These are phyloP conservation scores for Hypoxylon subgilvum DNA, from an alignment of 495 filamentous ascomycete genomes.

Conservation along the genomic window DNA sequence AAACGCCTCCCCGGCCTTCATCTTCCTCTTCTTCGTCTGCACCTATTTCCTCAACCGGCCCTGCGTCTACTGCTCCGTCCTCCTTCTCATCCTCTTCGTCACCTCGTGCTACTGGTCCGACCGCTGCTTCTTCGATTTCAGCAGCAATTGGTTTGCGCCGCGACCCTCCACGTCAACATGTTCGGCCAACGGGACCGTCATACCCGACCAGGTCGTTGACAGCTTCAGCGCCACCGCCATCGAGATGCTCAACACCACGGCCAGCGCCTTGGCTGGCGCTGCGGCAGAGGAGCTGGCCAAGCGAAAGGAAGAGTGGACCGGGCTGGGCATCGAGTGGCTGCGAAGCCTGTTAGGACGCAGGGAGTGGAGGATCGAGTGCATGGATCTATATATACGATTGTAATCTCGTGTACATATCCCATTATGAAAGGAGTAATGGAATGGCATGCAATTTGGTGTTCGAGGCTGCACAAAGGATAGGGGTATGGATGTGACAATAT, in stretches of 20 bases:
- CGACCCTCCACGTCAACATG: conserved; percentile 43
- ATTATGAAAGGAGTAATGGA: neutral
- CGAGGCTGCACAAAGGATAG: conserved; percentile 15
- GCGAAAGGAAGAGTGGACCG: conserved; percentile 71
- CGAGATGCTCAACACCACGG: conserved; percentile 72
- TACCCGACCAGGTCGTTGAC: conserved; percentile 47
- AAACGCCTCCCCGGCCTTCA: conserved; percentile 82
- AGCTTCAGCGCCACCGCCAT: conserved; percentile 54
- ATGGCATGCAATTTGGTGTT: neutral
- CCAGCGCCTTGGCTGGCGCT: conserved; percentile 67
- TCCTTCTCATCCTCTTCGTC: conserved; percentile 85
- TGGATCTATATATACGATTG: conserved; percentile 79
- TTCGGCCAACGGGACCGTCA: conserved; percentile 41
- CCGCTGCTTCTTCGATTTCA: conserved; percentile 84
- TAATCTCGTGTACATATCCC: conserved; percentile 39
- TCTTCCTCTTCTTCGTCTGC: conserved; percentile 86
- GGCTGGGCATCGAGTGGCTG: conserved; percentile 82
- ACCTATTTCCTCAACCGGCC: conserved; percentile 90
- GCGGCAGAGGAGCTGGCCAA: conserved; percentile 68
- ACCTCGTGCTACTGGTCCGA: conserved; percentile 93
- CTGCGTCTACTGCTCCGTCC: conserved; percentile 88
- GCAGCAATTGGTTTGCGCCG: conserved; percentile 83
- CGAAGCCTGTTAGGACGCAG: conserved; percentile 73
- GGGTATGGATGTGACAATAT: conserved; percentile 10
- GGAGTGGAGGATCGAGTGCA: conserved; percentile 83